These are phyloP conservation scores for Scorias spongiosa DNA, from an alignment of 2,329 filamentous ascomycete species.

Conservation along the genomic window DNA sequence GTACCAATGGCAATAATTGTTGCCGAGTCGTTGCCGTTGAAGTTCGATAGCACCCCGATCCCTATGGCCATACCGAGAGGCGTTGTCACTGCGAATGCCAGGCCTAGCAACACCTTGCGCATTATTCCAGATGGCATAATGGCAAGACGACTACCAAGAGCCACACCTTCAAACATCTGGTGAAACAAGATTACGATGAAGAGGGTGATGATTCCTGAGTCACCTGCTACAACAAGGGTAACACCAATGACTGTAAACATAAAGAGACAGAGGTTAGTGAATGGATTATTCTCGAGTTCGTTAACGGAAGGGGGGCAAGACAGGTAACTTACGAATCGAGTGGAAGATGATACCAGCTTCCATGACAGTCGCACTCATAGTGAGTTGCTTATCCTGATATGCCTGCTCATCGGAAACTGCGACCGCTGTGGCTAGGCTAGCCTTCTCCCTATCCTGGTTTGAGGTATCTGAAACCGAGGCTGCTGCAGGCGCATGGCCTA, in stretches of 20 bases:
- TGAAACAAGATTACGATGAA: slow-evolving; percentile 58
- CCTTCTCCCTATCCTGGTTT: slow-evolving; percentile 8
- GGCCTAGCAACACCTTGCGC: slow-evolving; percentile 46
- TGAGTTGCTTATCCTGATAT: slow-evolving; percentile 17
- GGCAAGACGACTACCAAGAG: slow-evolving; percentile 56
- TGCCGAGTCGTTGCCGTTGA: slow-evolving; percentile 56
- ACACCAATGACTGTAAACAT: slow-evolving; percentile 41
- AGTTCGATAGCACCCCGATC: slow-evolving; percentile 51
- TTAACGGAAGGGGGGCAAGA: neutral
- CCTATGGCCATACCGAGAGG: slow-evolving; percentile 71
- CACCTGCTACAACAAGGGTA: slow-evolving; percentile 40
- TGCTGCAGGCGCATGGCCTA: neutral
- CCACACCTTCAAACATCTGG: slow-evolving; percentile 64
- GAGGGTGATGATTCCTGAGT: slow-evolving; percentile 36
- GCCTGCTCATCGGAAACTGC: neutral
- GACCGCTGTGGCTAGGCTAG: slow-evolving; percentile 4
- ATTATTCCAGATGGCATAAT: slow-evolving; percentile 31
- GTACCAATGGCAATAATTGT: slow-evolving; percentile 60
- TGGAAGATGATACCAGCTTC: slow-evolving; percentile 65
- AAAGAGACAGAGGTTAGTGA: neutral
- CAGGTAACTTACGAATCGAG: slow-evolving; percentile 41
- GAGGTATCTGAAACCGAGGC: neutral
- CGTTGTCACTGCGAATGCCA: slow-evolving; percentile 53
- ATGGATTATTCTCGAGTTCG: neutral
- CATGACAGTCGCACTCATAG: slow-evolving; percentile 51